Evolutionary conservation across 768 basidiomycete genomes (phyloP).

Genomic region (Dioszegia hungarica): DNA sequence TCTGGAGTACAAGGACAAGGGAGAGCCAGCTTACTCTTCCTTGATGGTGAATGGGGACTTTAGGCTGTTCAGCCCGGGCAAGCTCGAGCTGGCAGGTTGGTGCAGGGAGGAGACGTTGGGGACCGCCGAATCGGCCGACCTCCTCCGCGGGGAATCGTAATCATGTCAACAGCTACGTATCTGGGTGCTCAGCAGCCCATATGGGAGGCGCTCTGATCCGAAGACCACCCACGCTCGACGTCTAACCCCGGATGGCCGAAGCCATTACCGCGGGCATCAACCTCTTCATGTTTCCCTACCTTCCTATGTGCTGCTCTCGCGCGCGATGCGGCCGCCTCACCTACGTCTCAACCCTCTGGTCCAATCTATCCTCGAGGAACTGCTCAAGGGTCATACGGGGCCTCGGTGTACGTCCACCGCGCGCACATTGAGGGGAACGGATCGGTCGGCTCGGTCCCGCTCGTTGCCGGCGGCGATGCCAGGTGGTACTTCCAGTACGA

Average conservation of each 20-base stretch:
- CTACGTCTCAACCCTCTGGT: not conserved
- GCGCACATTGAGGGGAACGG: not conserved
- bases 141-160: not conserved
- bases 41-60: not conserved
- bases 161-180: no score
- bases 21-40: not conserved
- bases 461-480: not conserved
- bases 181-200: no score
- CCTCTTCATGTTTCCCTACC: not conserved
- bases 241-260: not conserved
- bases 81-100: not conserved
- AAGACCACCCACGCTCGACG: not conserved
- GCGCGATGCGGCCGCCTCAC: not conserved
- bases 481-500: not conserved
- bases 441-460: not conserved
- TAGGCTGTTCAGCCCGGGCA: not conserved
- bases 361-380: not conserved
- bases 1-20: not conserved
- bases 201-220: not conserved
- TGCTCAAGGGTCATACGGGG: not conserved
- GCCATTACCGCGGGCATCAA: not conserved
- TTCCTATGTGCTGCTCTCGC: not conserved
- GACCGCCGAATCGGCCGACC: not conserved
- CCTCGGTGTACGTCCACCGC: not conserved
- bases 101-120: not conserved